Percentiles rank a stretch among this genome's conserved stretches.
Conservation (phyloP, 352 stramenopile genomes). For the Phytophthora meadii region DNA sequence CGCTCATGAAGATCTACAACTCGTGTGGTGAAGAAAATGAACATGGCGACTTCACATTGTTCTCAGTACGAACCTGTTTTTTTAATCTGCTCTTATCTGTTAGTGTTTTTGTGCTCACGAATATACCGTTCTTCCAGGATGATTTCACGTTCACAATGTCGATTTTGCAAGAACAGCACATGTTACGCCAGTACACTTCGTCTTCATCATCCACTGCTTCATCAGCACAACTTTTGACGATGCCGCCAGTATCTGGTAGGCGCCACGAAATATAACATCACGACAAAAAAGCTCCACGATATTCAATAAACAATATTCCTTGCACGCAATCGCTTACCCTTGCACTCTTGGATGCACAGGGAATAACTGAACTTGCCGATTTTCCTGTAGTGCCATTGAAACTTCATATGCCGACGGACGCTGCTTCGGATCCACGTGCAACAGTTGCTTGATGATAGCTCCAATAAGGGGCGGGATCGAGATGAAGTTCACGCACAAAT, state of each 20-base stretch:
- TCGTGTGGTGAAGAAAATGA: slow-evolving; percentile 85
- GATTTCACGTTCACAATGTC: slow-evolving; percentile 74
- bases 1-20: slow-evolving; percentile 75
- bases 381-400: slow-evolving; percentile 70
- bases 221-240: slow-evolving; percentile 21
- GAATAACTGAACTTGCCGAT: slow-evolving; percentile 66
- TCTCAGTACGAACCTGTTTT: slow-evolving; percentile 46
- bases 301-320: neutral
- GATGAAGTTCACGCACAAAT: slow-evolving; percentile 84
- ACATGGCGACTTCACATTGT: slow-evolving; percentile 72
- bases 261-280: neutral
- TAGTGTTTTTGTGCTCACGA: slow-evolving; percentile 1
- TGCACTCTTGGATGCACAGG: slow-evolving; percentile 36
- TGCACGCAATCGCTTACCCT: slow-evolving; percentile 11
- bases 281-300: neutral
- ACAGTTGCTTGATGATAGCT: slow-evolving; percentile 79
- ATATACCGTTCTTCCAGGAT: slow-evolving; percentile 40
- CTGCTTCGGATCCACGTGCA: slow-evolving; percentile 71
- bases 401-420: slow-evolving; percentile 81
- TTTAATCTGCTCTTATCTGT: slow-evolving; percentile 13
- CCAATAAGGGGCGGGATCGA: slow-evolving; percentile 77
- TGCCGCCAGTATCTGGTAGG: slow-evolving; percentile 11
- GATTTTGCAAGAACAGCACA: slow-evolving; percentile 62
- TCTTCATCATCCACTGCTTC: slow-evolving; percentile 30
- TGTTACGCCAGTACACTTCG: slow-evolving; percentile 41